Base-by-base conservation (phyloP, 495 filamentous ascomycete genomes). In the Aspergillus baeticus region DNA sequence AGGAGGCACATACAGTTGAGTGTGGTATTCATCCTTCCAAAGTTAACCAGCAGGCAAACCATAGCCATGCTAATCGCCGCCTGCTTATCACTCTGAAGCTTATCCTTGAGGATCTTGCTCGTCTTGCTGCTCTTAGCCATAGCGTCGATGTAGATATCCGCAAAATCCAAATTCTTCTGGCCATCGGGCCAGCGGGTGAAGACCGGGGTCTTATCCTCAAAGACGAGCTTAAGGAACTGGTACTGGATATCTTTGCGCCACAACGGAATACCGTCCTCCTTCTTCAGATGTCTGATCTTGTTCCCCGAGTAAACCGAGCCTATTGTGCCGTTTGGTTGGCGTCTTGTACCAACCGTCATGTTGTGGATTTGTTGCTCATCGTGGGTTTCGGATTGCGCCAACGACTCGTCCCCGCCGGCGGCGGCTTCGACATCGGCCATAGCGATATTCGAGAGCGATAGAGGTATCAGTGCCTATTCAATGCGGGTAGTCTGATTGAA, bases 91-190 rank as follows among this genome's bases (percentile, higher is more conserved):
- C 84, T 93, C 63, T 96, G 84, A 61, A 98, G 82, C 78, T 98
- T 98, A 63, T 98, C 94, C 67, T 95, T 89, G 48, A 98, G 79
- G 56, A 98, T 95, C 73, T 98, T 97, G 75, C 94, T 98, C 26
- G 92, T 97, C 78, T 98, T 98, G 81, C 91, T 97, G 71, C 94
- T 98, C 72, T 91, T 81, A 6, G 95, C 92, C 94, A 98, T 98
- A 38, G 93, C 91, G 71, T 98, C 92, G 66, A 98, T 91, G 72
- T 98, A 98, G 45, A 98, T 82, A 71, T 98, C 91, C 26, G 94
- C 91, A 66, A 98, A 98, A 60, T 87, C 94, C 65, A 92, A 82
- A 57, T 86, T 85, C 60, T 81, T 81, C 44, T 84, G 79, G 42
- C 79, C 76, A 54, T 91, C 87, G 8, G 82, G 79, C 55, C 87